Evolutionary conservation across 805 yeast species (phyloP).

Genomic region (Saccharomycopsis fibuligera): DNA sequence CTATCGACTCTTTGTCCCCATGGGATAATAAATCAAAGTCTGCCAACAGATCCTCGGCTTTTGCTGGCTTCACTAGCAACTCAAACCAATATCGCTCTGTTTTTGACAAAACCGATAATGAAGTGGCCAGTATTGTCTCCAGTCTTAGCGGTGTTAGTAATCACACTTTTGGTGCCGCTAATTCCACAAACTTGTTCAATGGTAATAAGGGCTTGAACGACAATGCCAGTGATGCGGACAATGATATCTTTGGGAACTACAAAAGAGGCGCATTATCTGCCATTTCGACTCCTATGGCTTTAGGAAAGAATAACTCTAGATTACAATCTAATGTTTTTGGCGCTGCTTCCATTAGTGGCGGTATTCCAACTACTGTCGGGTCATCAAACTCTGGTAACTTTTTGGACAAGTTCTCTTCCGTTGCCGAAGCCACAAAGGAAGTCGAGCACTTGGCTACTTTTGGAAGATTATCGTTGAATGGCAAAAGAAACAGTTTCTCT

Average conservation of each 20-base stretch:
- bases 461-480: conserved; percentile 33
- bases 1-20: background rate
- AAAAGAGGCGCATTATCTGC: conserved; percentile 43
- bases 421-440: conserved; percentile 66
- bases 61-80: conserved; percentile 1
- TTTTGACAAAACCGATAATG: conserved; percentile 26
- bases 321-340: conserved; percentile 34
- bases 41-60: background rate
- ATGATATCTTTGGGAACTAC: conserved; percentile 32
- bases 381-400: conserved; percentile 36
- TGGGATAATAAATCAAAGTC: conserved; percentile 8
- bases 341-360: conserved; percentile 57
- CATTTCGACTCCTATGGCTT: conserved; percentile 35
- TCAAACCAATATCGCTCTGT: conserved; percentile 12
- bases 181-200: background rate
- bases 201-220: conserved; percentile 26
- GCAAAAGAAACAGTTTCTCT: conserved; percentile 29
- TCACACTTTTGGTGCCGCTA: conserved; percentile 15
- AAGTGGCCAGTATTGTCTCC: conserved; percentile 28
- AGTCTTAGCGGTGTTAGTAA: conserved; percentile 26
- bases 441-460: conserved; percentile 40
- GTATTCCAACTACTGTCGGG: conserved; percentile 28
- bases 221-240: conserved; percentile 31
- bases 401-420: conserved; percentile 55
- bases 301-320: conserved; percentile 30